Base-by-base conservation (phyloP, 257 asterid genomes). In the Cinchona pubescens region DNA sequence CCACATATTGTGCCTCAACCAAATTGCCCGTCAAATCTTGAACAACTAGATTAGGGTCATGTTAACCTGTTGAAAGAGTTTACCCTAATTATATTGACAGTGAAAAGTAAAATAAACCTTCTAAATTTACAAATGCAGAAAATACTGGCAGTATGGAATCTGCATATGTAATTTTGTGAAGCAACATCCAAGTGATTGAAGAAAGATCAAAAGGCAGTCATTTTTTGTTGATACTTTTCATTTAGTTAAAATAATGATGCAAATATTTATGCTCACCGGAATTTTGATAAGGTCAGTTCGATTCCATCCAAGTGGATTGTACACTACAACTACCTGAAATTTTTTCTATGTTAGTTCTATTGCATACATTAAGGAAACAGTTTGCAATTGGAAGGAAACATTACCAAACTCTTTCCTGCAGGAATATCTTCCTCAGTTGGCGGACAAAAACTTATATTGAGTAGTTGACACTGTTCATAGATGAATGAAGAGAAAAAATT, bases 271-370 rank as follows among this genome's bases (percentile, higher is more conserved):
- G 84, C 90, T 84, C 81, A 92, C 97, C 27, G 98, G 97, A 66
- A 92, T 83, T 85, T 83, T 87, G 82, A 92, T 82, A 76, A 85
- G 76, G 55, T 92, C 97, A 32, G 86, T 85, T 18, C 97, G 92
- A 67, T 83, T 78, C 98, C 96, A 91, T 72, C 96, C 98, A n/a
- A 92, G 90, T 62, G 98, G 81, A 85, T 92, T 92, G 83, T 92
- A 92, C 45, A 87, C 92, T 76, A 89, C 88, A 74, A 89, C 83
- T 63, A 89, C 96, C 97, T 92, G 88, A 69, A 82, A 77, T 29
- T 69, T 67, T 63, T 21, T 60, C 5, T 32, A 49, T 48, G 18
- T 61, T 55, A 56, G 21, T 56, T 58, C 4, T 34, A 21, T 18
- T 19, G 40, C 45, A 5, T 56, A 37, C 60, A 19, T 40, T 21